Conservation (phyloP, 1,139 yeast species). For the Pichia sorboxylosa region DNA sequence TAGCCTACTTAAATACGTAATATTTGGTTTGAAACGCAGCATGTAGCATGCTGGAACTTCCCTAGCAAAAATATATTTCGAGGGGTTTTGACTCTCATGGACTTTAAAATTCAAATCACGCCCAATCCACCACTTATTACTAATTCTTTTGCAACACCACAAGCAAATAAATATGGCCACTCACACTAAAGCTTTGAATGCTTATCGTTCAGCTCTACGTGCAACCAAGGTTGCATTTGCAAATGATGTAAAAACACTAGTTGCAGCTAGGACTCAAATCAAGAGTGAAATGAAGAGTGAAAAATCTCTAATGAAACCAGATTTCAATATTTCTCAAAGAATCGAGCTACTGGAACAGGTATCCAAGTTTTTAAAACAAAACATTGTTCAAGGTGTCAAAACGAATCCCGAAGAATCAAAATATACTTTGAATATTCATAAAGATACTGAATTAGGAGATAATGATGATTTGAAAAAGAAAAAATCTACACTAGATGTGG, state of each 20-base stretch:
- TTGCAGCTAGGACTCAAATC: constrained; percentile 56
- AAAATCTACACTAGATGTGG: constrained; percentile 23
- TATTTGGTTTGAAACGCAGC: too few species aligned
- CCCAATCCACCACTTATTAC: too few species aligned
- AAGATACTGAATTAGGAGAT: constrained; percentile 81
- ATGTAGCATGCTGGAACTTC: too few species aligned
- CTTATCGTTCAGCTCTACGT: constrained; percentile 55
- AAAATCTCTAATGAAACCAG: constrained; percentile 37
- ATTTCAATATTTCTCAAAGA: constrained; percentile 38
- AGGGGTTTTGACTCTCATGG: too few species aligned
- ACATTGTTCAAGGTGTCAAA: constrained; percentile 74
- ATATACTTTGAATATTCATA: constrained; percentile 57
- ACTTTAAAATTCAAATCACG: too few species aligned
- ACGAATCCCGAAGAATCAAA: constrained; percentile 27
- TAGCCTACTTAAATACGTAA: too few species aligned
- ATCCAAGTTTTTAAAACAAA: constrained; percentile 51
- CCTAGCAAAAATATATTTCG: too few species aligned
- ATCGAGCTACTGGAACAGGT: constrained; percentile 57
- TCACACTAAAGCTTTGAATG: constrained; percentile 25
- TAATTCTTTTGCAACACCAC: too few species aligned
- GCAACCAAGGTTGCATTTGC: constrained; percentile 62
- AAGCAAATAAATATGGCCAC: too few species aligned
- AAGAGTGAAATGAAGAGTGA: constrained; percentile 25
- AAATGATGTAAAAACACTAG: constrained; percentile 40
- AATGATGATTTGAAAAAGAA: constrained; percentile 47